Base-by-base conservation (phyloP, 108 stramenopile species). In the Nitzschia palea region DNA sequence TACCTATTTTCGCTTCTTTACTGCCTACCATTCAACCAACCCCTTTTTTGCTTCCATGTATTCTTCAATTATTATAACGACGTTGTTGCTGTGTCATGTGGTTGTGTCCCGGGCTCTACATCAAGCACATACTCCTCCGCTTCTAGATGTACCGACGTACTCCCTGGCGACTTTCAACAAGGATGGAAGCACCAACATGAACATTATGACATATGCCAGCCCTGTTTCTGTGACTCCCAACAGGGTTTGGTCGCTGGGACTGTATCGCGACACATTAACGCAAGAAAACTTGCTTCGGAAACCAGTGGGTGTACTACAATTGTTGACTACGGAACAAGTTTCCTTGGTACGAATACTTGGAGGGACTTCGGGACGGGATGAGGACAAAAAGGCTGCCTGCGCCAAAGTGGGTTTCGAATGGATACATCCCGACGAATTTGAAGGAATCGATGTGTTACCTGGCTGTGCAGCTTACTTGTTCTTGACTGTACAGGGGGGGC, bases 131-230 rank as follows among this genome's bases (percentile, higher is more conserved):
- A 22, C 22, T 35, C 84, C 89, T 12, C 89, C 89, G n/a, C 45
- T 87, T 57, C 53, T 94, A 18, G 85, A 89, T 65, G 90, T 86
- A 18, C 92, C 92, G 1, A 82, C 82, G 27, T 94, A 81, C 55
- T 83, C 81, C 45, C 70, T 94, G 18, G 85, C 90, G 3, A 94
- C 92, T 0, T 35, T 78, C 10, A 67, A 73, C 52, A 45, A 42
- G 15, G 66, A 68, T 31, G 66, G 71, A 5, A 33, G 58, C 32
- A 90, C 86, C 28, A 80, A 82, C 63, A 89, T 89, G 88, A 90
- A 92, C 65, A 80, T 94, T 48, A 62, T 92, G 37, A 92, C 93
- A 8, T 94, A 89, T 66, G 90, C 89, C 0, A 83, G 87, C 17
- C 93, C 93, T 4, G 82, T 90, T 20, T 76, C 83, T 23, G 82